Base-by-base conservation (phyloP, 805 yeast genomes). In the Soucietia sequanensis region DNA sequence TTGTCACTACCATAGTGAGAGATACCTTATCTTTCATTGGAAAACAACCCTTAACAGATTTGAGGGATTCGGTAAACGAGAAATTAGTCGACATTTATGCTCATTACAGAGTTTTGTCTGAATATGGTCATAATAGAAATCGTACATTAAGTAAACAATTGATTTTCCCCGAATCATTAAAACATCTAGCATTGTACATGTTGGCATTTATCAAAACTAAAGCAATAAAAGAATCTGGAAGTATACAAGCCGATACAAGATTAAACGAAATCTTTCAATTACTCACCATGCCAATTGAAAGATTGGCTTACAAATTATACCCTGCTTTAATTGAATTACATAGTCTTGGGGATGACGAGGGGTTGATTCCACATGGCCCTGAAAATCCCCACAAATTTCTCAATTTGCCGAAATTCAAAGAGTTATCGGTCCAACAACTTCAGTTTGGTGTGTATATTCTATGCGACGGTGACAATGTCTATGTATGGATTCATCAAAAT, bases 251-350 rank as follows among this genome's bases (percentile, higher is more conserved):
- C 19, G 96, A 93, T 55, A 52, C 75, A 2, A 73, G 95, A 37
- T 69, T 86, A 8, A 72, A 70, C 38, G 75, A 76, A 31, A 64
- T 74, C 33, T 70, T 67, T 40, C 60, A 66, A 30, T 62, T 87
- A 52, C 65, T 74, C 46, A 62, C 71, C 5, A 65, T 76, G 55
- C 74, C 84, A 3, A 54, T 82, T 11, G 78, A 75, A 15, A 70
- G 70, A 33, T 63, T 90, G 14, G 63, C 80, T 15, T 75, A 74
- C 39, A 80, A 78, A 42, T 67, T 93, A 24, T 93, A 90, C 51
- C 98, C 99, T 1, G 79, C 84, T 8, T 65, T 91, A 37, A 69
- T 84, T 21, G 85, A 84, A 25, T 57, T 91, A 17, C 95, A 89
- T 54, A 70, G 75, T 3, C 58, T 86, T 38, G 60, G 61, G 2